Percentiles rank a stretch among this genome's conserved stretches.
Conservation (phyloP, 345 rosid species). For the Boechera stricta region DNA sequence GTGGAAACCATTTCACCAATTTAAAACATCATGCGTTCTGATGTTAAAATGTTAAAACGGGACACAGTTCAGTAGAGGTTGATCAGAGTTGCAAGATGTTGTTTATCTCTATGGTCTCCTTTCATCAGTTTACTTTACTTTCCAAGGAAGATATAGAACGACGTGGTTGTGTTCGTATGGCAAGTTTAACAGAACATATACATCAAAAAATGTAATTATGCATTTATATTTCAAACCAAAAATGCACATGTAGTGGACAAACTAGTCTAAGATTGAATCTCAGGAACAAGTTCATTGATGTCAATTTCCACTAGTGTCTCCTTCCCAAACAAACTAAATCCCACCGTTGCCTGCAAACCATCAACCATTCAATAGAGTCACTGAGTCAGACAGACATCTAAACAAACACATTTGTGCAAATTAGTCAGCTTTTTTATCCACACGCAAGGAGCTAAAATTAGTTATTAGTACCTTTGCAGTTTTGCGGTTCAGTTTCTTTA, state of each 20-base stretch:
- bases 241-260: slow-evolving; percentile 15
- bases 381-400: background rate
- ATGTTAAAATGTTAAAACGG: background rate
- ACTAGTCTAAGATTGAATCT: slow-evolving; percentile 47
- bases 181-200: background rate
- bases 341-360: slow-evolving; percentile 80
- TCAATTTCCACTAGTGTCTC: slow-evolving; percentile 82
- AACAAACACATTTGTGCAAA: slow-evolving; percentile 19
- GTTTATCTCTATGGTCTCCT: background rate
- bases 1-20: background rate
- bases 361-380: slow-evolving; percentile 12
- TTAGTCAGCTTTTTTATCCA: background rate
- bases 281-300: slow-evolving; percentile 70
- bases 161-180: background rate
- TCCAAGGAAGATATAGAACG: slow-evolving; percentile 5
- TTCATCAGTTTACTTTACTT: no score
- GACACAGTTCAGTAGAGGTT: background rate
- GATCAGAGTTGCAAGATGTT: background rate
- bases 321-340: slow-evolving; percentile 79
- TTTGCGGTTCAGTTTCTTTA: slow-evolving; percentile 74
- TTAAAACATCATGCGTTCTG: slow-evolving; percentile 2
- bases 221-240: slow-evolving; percentile 10
- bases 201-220: slow-evolving; percentile 6
- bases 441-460: slow-evolving; percentile 12
- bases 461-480: slow-evolving; percentile 62